phyloP scores from a whole-genome alignment of 2,329 filamentous ascomycete species.

The Aspergillus brasiliensis region DNA sequence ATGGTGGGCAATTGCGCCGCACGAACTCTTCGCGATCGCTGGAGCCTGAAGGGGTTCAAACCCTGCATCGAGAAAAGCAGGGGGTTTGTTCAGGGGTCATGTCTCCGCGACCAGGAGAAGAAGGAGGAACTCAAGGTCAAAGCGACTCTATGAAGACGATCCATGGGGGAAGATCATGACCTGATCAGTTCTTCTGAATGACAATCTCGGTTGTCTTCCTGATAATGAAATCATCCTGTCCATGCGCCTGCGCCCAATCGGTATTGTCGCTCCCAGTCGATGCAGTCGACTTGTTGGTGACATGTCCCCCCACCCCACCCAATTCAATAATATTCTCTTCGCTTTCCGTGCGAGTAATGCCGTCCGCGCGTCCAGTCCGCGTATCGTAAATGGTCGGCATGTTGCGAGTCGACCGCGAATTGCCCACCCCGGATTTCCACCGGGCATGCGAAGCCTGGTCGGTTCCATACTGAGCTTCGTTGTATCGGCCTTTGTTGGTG shows the following conservation, averaged over 20 bases:
- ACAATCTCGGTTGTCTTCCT: conserved; percentile 2
- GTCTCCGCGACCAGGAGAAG: no score
- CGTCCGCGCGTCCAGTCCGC: not conserved
- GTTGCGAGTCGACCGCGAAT: not conserved
- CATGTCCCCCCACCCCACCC: not conserved
- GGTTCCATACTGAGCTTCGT: not conserved
- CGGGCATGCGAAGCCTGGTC: not conserved
- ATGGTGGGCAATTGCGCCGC: not conserved
- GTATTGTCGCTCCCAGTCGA: not conserved
- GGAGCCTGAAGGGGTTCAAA: not conserved
- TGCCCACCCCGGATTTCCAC: not conserved
- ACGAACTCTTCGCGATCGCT: not conserved
- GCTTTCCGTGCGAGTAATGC: not conserved
- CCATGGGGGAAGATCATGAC: not conserved
- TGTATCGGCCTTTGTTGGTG: not conserved
- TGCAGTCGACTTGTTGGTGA: not conserved
- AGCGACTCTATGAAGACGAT: not conserved
- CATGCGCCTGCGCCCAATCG: not conserved
- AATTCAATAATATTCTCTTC: conserved; percentile 8
- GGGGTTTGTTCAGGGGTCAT: not conserved
- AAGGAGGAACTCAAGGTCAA: not conserved
- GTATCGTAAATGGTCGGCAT: not conserved
- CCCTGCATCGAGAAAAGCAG: not conserved
- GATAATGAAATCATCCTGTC: not conserved
- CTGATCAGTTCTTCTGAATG: not conserved